phyloP scores from a whole-genome alignment of 1,139 yeast species.

The Eremothecium sinecaudum region DNA sequence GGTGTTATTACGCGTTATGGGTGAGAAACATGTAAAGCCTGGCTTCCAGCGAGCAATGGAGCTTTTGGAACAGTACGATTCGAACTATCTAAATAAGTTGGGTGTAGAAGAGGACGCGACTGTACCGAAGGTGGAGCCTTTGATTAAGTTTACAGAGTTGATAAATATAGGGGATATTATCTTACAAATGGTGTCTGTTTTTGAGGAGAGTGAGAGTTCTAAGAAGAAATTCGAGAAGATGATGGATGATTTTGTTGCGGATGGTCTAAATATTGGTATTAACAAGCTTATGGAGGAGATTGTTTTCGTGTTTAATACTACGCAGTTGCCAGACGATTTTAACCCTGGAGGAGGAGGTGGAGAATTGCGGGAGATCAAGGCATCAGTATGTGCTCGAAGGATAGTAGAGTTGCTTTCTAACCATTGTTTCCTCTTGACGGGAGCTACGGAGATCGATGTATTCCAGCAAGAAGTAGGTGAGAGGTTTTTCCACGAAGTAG shows the following conservation, averaged over 20 bases:
- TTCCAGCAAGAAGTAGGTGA: constrained; percentile 92
- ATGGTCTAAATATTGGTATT: constrained; percentile 83
- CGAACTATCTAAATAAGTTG: constrained; percentile 35
- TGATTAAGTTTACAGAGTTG: constrained; percentile 77
- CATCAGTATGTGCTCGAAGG: constrained; percentile 61
- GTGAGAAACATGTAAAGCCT: constrained; percentile 59
- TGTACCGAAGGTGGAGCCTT: constrained; percentile 51
- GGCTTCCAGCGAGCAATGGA: constrained; percentile 78
- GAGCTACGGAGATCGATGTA: constrained; percentile 85
- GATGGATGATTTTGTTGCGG: constrained; percentile 84
- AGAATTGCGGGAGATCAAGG: constrained; percentile 37
- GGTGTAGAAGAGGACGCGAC: constrained; percentile 15
- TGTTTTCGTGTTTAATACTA: constrained; percentile 41
- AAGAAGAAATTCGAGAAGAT: constrained; percentile 60
- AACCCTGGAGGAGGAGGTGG: constrained; percentile 32
- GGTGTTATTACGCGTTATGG: constrained; percentile 53
- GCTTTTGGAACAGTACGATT: constrained; percentile 62
- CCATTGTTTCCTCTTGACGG: constrained; percentile 69
- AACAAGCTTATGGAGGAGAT: constrained; percentile 79
- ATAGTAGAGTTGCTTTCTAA: constrained; percentile 55
- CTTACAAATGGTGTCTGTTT: constrained; percentile 85
- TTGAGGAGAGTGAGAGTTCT: constrained; percentile 64
- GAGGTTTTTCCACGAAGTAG: constrained; percentile 66
- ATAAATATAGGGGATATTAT: constrained; percentile 89
- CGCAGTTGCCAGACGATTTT: constrained; percentile 47